Conservation (phyloP, 345 rosid species). For the Eucalyptus globulus region DNA sequence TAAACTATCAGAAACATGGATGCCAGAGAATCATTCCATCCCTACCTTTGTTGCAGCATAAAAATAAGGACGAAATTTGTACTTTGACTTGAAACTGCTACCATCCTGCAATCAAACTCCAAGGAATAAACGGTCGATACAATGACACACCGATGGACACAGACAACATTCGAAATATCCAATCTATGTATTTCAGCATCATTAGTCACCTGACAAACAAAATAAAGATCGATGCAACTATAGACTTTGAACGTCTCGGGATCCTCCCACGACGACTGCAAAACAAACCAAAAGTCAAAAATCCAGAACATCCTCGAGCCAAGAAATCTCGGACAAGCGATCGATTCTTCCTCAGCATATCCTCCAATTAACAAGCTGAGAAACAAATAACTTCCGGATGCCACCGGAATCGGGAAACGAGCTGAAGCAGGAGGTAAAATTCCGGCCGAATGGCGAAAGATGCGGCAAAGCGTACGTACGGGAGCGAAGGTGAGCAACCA, state of each 20-base stretch:
- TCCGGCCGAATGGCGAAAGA: not conserved
- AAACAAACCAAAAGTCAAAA: not conserved
- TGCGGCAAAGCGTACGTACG: constrained; percentile 19
- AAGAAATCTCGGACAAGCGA: not conserved
- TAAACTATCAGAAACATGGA: not conserved
- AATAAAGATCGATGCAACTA: constrained; percentile 84
- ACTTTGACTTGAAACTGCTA: constrained; percentile 75
- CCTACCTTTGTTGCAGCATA: constrained; percentile 75
- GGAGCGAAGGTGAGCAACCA: constrained; percentile 84
- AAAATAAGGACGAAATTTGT: constrained; percentile 85
- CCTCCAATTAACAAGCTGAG: not conserved
- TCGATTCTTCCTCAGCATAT: not conserved
- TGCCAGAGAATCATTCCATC: not conserved
- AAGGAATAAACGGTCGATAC: not conserved
- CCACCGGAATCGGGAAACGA: not conserved
- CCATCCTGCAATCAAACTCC: constrained; percentile 50
- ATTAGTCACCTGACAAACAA: constrained; percentile 69
- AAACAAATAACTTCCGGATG: not conserved
- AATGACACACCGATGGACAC: not conserved
- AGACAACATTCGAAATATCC: not conserved
- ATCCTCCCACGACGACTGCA: constrained; percentile 86
- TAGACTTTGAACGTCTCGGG: constrained; percentile 42
- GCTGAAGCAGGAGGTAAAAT: not conserved
- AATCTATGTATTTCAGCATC: not conserved
- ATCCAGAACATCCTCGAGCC: not conserved